Percentiles rank a stretch among this genome's conserved stretches.
Evolutionary conservation across 2,329 filamentous ascomycete species (phyloP).

Genomic region (Botryotinia narcissicola): DNA sequence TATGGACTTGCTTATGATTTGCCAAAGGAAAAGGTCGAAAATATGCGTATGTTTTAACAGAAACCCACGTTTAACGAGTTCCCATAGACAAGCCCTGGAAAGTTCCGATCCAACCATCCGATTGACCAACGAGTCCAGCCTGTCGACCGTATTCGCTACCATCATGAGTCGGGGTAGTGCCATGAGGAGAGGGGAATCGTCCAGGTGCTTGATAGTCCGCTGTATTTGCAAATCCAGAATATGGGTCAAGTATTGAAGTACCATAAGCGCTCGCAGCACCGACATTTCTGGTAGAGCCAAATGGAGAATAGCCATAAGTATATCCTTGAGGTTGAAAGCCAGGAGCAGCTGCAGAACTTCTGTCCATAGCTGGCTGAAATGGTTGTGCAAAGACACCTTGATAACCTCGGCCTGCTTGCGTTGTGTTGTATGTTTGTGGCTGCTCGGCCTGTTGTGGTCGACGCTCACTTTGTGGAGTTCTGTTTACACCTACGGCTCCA

Average conservation of each 20-base stretch:
- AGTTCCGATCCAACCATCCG: slow-evolving; percentile 55
- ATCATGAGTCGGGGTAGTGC: slow-evolving; percentile 41
- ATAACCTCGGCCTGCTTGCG: slow-evolving; percentile 34
- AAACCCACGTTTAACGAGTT: slow-evolving; percentile 31
- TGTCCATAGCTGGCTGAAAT: slow-evolving; percentile 45
- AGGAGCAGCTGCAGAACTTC: slow-evolving; percentile 41
- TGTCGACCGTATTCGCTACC: slow-evolving; percentile 44
- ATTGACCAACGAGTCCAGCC: slow-evolving; percentile 41
- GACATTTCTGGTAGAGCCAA: slow-evolving; percentile 43
- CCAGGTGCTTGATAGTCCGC: slow-evolving; percentile 48
- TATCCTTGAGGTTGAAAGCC: slow-evolving; percentile 44
- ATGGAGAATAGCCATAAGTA: slow-evolving; percentile 45
- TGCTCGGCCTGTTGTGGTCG: slow-evolving; percentile 43
- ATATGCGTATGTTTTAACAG: neutral
- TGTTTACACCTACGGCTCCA: slow-evolving; percentile 58
- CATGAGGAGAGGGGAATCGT: slow-evolving; percentile 47
- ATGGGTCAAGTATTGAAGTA: slow-evolving; percentile 45
- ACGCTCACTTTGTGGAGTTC: slow-evolving; percentile 41
- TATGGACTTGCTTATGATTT: neutral
- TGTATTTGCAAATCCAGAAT: slow-evolving; percentile 43
- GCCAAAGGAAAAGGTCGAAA: neutral
- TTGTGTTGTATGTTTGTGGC: slow-evolving; percentile 28
- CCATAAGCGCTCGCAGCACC: slow-evolving; percentile 40
- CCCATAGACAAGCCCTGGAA: slow-evolving; percentile 75
- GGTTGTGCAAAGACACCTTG: slow-evolving; percentile 45